Base-by-base conservation (phyloP, 352 stramenopile species). In the Lagenidium sp. region DNA sequence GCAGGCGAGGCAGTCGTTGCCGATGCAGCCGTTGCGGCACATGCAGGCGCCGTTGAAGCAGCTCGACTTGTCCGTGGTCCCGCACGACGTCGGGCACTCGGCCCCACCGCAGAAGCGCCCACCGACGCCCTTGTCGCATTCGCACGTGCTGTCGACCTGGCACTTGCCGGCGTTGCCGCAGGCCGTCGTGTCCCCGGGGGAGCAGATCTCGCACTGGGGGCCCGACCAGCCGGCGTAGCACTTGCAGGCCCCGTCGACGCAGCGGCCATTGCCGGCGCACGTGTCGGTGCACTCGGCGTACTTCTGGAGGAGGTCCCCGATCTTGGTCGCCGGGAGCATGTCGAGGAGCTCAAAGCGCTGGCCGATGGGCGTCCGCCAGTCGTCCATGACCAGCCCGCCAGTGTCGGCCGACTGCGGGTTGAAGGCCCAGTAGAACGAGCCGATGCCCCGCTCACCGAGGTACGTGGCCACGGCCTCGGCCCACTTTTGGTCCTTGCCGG, bases 391-490 rank as follows among this genome's bases (percentile, higher is more conserved):
- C 18, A 89, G 67, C 3, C 72, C 77, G 19, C 77, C 77, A 1
- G 57, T 82, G 41, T 86, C 72, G 13, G 68, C 71, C 10, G 70
- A 84, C 52, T 89, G 66, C 4, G 77, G 77, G 44, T 89, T 89
- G 29, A 89, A 68, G 1, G 69, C 69, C 75, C 77, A 89, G 47
- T 85, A 82, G 46, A 89, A 89, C 12, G 68, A 85, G 8, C 65
- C 66, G 36, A 89, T 76, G 8, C 36, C 61, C 16, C 76, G 82
- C 22, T 70, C 37, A 11, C 57, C 41, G 15, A 89, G 40, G 35
- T 85, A 89, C 8, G 60, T 29, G 10, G 63, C 65, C 21, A 83
- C 61, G 0, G 60, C 57, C 16, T 61, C 60, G 0, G 66, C 72
- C 77, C 69, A 85, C 32, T 75, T 43, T 31, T 72, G 64, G 59